These are phyloP conservation scores for Trichoderma sp. DNA, from an alignment of 2,329 filamentous ascomycete species.

Conservation along the genomic window DNA sequence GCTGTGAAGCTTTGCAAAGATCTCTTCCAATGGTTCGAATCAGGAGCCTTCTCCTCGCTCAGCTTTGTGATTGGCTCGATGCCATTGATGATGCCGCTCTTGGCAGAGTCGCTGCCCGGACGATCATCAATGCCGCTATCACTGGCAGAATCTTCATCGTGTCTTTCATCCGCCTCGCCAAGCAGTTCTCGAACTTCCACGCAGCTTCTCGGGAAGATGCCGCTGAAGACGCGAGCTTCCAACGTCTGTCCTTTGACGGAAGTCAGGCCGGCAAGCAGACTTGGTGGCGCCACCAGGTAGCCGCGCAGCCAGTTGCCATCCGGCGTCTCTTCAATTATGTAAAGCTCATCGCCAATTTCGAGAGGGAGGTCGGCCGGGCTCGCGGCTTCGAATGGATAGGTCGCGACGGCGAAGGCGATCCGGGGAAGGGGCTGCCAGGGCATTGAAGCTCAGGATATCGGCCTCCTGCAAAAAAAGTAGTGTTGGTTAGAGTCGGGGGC, in stretches of 20 bases:
- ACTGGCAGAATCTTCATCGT: slow-evolving; percentile 43
- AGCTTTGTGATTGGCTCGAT: slow-evolving; percentile 42
- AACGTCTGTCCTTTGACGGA: slow-evolving; percentile 89
- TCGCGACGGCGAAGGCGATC: slow-evolving; percentile 97
- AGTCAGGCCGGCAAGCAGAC: slow-evolving; percentile 86
- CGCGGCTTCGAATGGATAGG: slow-evolving; percentile 86
- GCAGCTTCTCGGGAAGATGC: slow-evolving; percentile 92
- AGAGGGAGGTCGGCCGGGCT: slow-evolving; percentile 89
- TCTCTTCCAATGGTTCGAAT: slow-evolving; percentile 33
- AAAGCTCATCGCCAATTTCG: slow-evolving; percentile 96
- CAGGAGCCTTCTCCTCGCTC: slow-evolving; percentile 35
- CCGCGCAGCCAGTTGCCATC: slow-evolving; percentile 92
- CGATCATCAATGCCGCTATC: slow-evolving; percentile 38
- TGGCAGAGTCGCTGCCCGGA: slow-evolving; percentile 53
- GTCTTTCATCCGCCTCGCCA: slow-evolving; percentile 66
- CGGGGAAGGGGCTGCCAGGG: slow-evolving; percentile 96
- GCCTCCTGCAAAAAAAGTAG: slow-evolving; percentile 1
- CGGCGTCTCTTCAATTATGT: slow-evolving; percentile 96
- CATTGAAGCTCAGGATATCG: slow-evolving; percentile 56
- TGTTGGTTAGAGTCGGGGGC: slow-evolving; percentile 23
- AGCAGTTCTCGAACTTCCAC: slow-evolving; percentile 94
- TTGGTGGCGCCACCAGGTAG: slow-evolving; percentile 92
- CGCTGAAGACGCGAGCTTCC: slow-evolving; percentile 95
- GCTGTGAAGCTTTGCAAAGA: slow-evolving; percentile 44
- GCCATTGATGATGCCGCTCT: slow-evolving; percentile 51